Base-by-base conservation (phyloP, 208 protist species). In the Phytomonas sp. region DNA sequence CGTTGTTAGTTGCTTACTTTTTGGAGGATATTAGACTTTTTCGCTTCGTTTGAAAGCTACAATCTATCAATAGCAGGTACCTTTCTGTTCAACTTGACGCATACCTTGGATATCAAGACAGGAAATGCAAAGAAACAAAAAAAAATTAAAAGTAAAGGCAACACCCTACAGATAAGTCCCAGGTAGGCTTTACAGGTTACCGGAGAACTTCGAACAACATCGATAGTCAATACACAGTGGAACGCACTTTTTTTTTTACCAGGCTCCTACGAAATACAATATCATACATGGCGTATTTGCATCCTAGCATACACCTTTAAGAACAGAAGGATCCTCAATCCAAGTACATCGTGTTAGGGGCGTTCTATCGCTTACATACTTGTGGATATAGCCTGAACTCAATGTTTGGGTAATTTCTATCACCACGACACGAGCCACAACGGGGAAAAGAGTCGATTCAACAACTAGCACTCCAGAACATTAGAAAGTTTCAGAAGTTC, bases 401-500 rank as follows among this genome's bases (percentile, higher is more conserved):
- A 6, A 1, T 56, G 20, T 56, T 4, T 26, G 20, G 26, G 46
- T 56, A 56, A 56, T 56, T 0, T 56, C 3, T 17, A 56, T 26
- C 46, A 56, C 46, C 8, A 56, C 11, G 0, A 26, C 20, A 56
- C 5, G 46, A 56, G 46, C 46, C 46, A 8, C 8, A 56, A 56
- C 46, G 20, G 17, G 17, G 20, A 26, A 26, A 26, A 23, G 20
- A 26, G 53, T 40, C 23, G 17, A 51, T 32, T 28, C 15, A 9
- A 23, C 17, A 17, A 8, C 60, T 60, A 96, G 74, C 88, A 94
- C 62, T 91, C 79, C 11, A 96, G 74, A n/a, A 76, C 34, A 26
- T 68, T 62, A 11, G 92, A 89, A 0, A 96, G 62, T 46, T 87
- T 85, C 80, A 95, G 90, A 59, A 96, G 40, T 29, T 90, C 87